Percentiles rank a stretch among this genome's conserved stretches.
phyloP scores from a whole-genome alignment of 208 protist genomes.

The Phytomonas francai region DNA sequence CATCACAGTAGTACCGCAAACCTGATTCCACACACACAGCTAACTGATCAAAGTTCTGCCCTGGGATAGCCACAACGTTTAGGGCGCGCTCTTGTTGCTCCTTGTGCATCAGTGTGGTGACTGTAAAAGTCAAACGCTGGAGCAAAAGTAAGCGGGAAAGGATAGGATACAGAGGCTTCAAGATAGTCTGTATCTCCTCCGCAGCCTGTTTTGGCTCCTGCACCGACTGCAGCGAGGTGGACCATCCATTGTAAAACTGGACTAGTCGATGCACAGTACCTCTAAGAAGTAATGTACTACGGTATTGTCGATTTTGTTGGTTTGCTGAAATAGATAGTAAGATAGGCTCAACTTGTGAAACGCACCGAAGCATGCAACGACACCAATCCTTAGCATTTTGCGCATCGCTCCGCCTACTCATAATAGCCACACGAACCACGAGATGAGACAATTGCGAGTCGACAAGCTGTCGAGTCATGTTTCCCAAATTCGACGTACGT shows the following conservation, averaged over 20 bases:
- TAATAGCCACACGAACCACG: constrained; percentile 8
- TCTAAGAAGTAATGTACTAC: constrained; percentile 14
- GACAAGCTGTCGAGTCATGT: constrained; percentile 12
- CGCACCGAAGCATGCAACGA: not conserved
- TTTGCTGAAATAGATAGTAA: not conserved
- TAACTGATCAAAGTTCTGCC: not conserved
- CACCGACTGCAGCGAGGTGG: not conserved
- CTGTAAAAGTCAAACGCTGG: constrained; percentile 14
- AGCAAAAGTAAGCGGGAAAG: constrained; percentile 24
- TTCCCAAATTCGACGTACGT: constrained; percentile 16
- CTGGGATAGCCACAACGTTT: not conserved
- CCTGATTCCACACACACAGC: not conserved
- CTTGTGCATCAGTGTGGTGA: not conserved
- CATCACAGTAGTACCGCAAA: not conserved
- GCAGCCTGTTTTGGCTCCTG: constrained; percentile 4
- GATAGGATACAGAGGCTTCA: constrained; percentile 20
- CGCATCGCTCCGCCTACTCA: not conserved
- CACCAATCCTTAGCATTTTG: not conserved
- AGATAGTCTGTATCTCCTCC: constrained; percentile 14
- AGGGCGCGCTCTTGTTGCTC: not conserved
- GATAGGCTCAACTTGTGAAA: not conserved
- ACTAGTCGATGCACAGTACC: constrained; percentile 20
- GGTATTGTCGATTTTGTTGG: not conserved
- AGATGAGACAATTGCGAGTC: constrained; percentile 24
- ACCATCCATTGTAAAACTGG: constrained; percentile 21